Evolutionary conservation across 805 yeast genomes (phyloP), one percentile per base, ranked within the genome.

Genomic region (Starmerella vaccinii): DNA sequence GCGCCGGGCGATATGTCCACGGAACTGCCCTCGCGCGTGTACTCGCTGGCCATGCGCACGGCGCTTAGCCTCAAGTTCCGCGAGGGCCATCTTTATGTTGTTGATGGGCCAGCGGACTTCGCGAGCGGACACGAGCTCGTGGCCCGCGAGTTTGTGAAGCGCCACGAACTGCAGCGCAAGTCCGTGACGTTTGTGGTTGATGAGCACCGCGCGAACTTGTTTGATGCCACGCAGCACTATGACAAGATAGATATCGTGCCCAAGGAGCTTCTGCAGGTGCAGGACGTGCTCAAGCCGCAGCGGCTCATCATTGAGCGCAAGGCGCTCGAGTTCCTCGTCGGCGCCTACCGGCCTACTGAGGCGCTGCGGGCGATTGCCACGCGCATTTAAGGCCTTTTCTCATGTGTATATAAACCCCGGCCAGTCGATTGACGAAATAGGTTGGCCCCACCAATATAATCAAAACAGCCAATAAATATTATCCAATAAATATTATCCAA

Each of bases 1-100:
- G 96, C 96, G 3, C 95, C 95, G 45, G 87, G 84, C 62, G 95
- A 90, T 65, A 80, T 82, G 75, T 75, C 88, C 26, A 82, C 96
- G 2, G 78, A 75, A 10, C 73, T 92, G 59, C 94, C 94, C 21
- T 63, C 64, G 32, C 81, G 85, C 64, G 74, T 83, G 12, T 92
- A 90, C 67, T 71, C 79, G 43, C 68, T 72, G 54, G 97, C 97
- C 13, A 70, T 84, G 60, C 78, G 85, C 63, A 77, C 82, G 41
- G 97, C 97, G 1, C 73, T 92, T 54, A 81, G 94, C 61, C 80
- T 80, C 56, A 84, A 80, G 58, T 92, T 85, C 70, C 78, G 82
- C 63, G 72, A 74, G 41, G 96, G 95, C 6, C 78, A 74, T 51
- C 68, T 92, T 51, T 76, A 71, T 54, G 75, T 92, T 19, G 69